Evolutionary conservation across 495 filamentous ascomycete species (phyloP), one percentile per base, ranked within the genome.

Genomic region (Trichoderma gamsii): DNA sequence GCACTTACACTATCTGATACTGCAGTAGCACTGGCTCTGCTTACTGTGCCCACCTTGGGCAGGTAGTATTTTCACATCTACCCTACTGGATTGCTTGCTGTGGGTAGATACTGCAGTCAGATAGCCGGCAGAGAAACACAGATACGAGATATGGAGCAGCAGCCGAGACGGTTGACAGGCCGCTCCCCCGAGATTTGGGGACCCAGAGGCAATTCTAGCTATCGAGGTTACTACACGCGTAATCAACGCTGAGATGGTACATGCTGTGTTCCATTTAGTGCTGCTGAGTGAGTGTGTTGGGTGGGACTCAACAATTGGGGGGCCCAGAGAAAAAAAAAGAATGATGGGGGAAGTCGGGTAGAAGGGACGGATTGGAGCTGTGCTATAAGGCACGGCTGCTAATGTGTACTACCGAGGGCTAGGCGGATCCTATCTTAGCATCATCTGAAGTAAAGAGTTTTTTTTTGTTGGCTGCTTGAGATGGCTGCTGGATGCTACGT

Each of bases 241-340:
- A 49, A n/a, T 49, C 0, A 49, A 13, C 15, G 44, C 44, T 16
- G 18, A 49, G 44, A 15, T 3, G 13, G 4, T 49, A 6, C 44
- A 49, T 49, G 12, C 35, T 7, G 3, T 49, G 18, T 15, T 13
- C 49, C n/a, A 52, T 23, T 8, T 52, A 21, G 49, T 38, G 35
- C 8, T 38, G 35, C 18, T 52, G 21, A n/a, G 46, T 59, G 11
- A 59, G 56, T 18, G 56, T 38, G 56, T 61, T 61, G 56, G 56
- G 56, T 61, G 56, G 56, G n/a, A 61, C 56, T 61, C 56, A 61
- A 61, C 56, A 61, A 61, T 61, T 61, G 56, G 56, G 56, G 56
- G 56, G 56, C 49, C 49, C 49, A 52, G 56, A 61, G 44, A 61
- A 61, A 61, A 61, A 29, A 32, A 32, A 61, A 61, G 56, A 61